Evolutionary conservation across 1,284 basidiomycete genomes (phyloP), one percentile per base, ranked within the genome.

Genomic region (Cryptococcus depauperatus): DNA sequence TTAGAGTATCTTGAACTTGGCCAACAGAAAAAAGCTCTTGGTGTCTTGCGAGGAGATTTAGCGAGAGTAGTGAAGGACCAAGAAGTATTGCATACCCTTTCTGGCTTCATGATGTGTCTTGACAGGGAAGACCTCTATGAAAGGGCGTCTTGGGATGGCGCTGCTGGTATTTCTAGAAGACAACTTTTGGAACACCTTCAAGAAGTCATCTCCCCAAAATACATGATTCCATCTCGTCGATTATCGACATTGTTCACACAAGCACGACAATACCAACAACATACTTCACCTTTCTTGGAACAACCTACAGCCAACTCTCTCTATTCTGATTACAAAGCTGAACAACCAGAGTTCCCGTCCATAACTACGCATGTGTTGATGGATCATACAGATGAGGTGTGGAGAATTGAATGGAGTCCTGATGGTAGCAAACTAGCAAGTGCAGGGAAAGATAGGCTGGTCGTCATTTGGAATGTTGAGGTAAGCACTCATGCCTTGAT

Each of bases 381-480:
- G 33, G 85, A 83, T 26, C 93, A 98, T 69, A 77, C 76, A 11
- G 88, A 96, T 62, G 90, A 98, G 67, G 90, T 98, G 11, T 98
- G 93, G 92, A 82, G 85, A 59, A 72, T 97, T 50, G 84, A 84
- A 63, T 98, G 92, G 87, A 95, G 90, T 66, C 86, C 90, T 58
- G 82, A 84, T 63, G 93, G 95, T 4, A 72, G 72, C 38, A 82
- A 79, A 58, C 76, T 98, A 29, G 95, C 92, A 13, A 91, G 83
- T 52, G 86, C 84, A 28, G 85, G 92, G 48, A 85, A 80, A 62
- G 92, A 97, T 68, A 81, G 79, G 71, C 77, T 77, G 3, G 89
- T 86, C 7, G 85, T 95, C 52, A 84, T 97, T 43, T 98, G 92
- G 92, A 77, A 77, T 43, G 76, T 89, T 46, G 80, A 80, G n/a